Percentiles rank a stretch among this genome's conserved stretches.
Conservation (phyloP, 2,329 filamentous ascomycete species). For the Lasiodiplodia sp. region DNA sequence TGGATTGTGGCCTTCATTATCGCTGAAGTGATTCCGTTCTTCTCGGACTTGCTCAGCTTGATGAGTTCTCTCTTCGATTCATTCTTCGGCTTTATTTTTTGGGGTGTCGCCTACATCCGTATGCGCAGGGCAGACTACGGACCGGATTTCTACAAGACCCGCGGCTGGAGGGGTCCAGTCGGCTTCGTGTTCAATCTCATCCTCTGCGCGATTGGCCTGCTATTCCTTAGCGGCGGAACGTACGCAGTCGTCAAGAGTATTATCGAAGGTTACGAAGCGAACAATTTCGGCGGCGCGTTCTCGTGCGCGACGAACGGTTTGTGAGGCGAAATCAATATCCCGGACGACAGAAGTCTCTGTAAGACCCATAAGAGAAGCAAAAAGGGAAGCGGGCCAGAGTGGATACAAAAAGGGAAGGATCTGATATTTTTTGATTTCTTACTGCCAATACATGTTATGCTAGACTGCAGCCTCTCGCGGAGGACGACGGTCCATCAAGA, state of each 20-base stretch:
- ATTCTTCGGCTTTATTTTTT: constrained; percentile 96
- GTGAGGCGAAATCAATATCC: constrained; percentile 38
- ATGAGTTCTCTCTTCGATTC: constrained; percentile 93
- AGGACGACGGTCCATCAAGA: not conserved
- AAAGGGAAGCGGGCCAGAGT: not conserved
- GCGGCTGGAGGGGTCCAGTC: constrained; percentile 60
- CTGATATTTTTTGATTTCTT: not conserved
- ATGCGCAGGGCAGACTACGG: constrained; percentile 73
- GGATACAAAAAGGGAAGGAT: not conserved
- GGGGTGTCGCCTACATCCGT: constrained; percentile 80
- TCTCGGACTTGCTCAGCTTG: constrained; percentile 75
- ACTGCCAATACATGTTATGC: not conserved
- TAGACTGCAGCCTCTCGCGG: constrained; percentile 5
- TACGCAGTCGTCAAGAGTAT: constrained; percentile 77
- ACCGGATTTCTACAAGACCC: constrained; percentile 58
- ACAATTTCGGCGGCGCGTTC: constrained; percentile 74
- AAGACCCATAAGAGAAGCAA: not conserved
- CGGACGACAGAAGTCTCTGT: not conserved
- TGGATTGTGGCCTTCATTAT: constrained; percentile 95
- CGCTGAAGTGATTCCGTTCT: constrained; percentile 92
- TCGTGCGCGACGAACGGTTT: constrained; percentile 74
- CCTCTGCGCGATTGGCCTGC: constrained; percentile 77
- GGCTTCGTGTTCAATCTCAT: constrained; percentile 72
- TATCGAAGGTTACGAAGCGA: constrained; percentile 72
- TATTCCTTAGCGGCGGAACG: constrained; percentile 83